Evolutionary conservation across 208 protist species (phyloP), one percentile per base, ranked within the genome.

Genomic region (Wallacemonas rigidus): DNA sequence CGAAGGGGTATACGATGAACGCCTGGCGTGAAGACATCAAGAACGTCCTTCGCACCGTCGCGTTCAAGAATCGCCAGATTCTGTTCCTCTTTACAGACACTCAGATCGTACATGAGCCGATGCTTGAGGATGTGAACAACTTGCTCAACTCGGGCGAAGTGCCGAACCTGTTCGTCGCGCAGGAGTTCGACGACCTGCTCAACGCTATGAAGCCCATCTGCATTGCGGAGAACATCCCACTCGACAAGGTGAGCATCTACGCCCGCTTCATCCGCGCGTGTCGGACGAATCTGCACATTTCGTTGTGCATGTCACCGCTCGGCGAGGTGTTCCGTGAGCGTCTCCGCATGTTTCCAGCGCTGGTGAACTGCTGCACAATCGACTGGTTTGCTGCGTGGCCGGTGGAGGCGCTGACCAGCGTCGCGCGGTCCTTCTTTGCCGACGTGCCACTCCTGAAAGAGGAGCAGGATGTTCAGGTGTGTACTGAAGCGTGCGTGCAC

Each of bases 81-180:
- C 93, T 99, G 3, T 99, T 99, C 77, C 86, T 99, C 12, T 95
- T 99, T 70, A 92, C 94, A 12, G 98, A 99, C 85, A 98, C 98
- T 2, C 98, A 99, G 78, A 98, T 99, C 75, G 90, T 98, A 47
- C 80, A 97, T 67, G 98, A 99, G 72, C 76, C 86, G 39, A 99
- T 99, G 92, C 80, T 99, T 7, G 99, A 99, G 87, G 98, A 99
- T 79, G 90, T 99, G 26, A 99, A 99, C 89, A 99, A 98, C 79
- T 82, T 99, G 2, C 83, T 99, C 2, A 99, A 99, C 91, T 93
- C 87, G 8, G 98, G 99, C 47, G 98, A 99, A 77, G 97, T 99
- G 44, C 98, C 99, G 9, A 99, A 99, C 80, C 86, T 99, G 5
- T 99, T 99, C 76, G 75, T 90, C 15, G 92, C 80, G 5, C 93